These are phyloP conservation scores for Pholiota molesta DNA, from an alignment of 768 basidiomycete genomes.

Conservation along the genomic window DNA sequence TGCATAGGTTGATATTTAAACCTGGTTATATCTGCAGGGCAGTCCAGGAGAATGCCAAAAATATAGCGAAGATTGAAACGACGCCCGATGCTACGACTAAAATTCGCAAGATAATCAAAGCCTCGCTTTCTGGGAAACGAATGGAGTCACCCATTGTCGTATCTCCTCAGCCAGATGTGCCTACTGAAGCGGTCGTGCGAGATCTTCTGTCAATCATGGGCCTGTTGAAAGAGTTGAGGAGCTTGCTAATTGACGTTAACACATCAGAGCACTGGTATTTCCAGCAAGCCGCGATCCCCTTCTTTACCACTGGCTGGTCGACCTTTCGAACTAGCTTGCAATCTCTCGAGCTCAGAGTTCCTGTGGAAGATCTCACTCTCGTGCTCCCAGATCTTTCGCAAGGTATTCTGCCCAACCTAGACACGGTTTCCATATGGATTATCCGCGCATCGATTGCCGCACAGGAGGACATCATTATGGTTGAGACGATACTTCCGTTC, in stretches of 20 bases:
- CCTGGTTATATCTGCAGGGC: constrained; percentile 15
- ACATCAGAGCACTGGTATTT: not conserved
- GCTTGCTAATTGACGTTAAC: constrained; percentile 9
- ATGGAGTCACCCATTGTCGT: not conserved
- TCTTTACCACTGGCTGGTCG: constrained; percentile 6
- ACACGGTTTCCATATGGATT: not conserved
- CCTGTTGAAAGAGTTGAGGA: constrained; percentile 11
- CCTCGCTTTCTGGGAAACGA: constrained; percentile 6
- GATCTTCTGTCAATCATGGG: constrained; percentile 18
- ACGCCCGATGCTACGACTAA: not conserved
- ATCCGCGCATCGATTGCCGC: not conserved
- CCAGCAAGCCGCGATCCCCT: constrained; percentile 1
- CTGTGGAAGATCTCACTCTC: constrained; percentile 1
- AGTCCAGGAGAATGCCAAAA: not conserved
- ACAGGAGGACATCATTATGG: not conserved
- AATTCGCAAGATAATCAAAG: not conserved
- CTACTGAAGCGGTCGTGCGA: not conserved
- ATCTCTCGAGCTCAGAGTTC: constrained; percentile 3
- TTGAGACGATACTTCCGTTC: constrained; percentile 4
- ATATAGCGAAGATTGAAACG: not conserved
- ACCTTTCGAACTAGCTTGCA: not conserved
- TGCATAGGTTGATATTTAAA: constrained; percentile 11
- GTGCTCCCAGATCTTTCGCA: not conserved
- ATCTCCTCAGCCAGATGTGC: not conserved
- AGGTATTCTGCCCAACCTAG: not conserved